Percentiles rank a stretch among this genome's conserved stretches.
Evolutionary conservation across 768 basidiomycete genomes (phyloP).

Genomic region (Leccinum pellstonianum): DNA sequence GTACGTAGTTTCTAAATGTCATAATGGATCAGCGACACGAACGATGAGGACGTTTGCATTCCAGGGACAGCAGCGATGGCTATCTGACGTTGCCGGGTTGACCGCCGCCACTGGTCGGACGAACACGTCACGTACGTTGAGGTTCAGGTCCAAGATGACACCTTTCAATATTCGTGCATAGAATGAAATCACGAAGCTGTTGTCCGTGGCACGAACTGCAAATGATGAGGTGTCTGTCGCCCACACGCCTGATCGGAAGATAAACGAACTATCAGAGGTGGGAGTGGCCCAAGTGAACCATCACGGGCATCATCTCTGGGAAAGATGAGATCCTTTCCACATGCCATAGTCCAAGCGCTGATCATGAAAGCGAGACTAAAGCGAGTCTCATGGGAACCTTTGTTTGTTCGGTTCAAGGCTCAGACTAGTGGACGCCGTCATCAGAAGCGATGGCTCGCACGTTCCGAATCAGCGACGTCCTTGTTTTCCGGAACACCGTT

Average conservation of each 20-base stretch:
- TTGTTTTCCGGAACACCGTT: neutral
- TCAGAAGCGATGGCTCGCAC: neutral
- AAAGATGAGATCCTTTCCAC: slow-evolving; percentile 12
- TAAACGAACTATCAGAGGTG: neutral
- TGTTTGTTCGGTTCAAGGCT: neutral
- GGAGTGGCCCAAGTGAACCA: neutral
- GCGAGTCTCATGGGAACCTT: neutral
- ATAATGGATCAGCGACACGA: slow-evolving; percentile 1
- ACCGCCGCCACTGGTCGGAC: slow-evolving; percentile 22
- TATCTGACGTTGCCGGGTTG: slow-evolving; percentile 7
- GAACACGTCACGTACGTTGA: slow-evolving; percentile 6
- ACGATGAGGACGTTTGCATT: slow-evolving; percentile 5
- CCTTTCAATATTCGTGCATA: neutral
- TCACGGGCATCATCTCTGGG: slow-evolving; percentile 10
- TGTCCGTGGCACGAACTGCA: slow-evolving; percentile 8
- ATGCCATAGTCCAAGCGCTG: slow-evolving; percentile 15
- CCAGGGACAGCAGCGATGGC: slow-evolving; percentile 1
- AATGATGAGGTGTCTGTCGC: slow-evolving; percentile 11
- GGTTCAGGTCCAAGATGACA: slow-evolving; percentile 3
- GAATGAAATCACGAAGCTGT: slow-evolving; percentile 18
- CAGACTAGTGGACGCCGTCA: neutral
- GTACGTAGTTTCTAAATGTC: neutral
- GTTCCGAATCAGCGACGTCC: neutral
- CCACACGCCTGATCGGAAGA: slow-evolving; percentile 16
- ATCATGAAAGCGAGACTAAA: slow-evolving; percentile 20